phyloP scores from a whole-genome alignment of 495 filamentous ascomycete species.

The Hypoxylon intermedium region DNA sequence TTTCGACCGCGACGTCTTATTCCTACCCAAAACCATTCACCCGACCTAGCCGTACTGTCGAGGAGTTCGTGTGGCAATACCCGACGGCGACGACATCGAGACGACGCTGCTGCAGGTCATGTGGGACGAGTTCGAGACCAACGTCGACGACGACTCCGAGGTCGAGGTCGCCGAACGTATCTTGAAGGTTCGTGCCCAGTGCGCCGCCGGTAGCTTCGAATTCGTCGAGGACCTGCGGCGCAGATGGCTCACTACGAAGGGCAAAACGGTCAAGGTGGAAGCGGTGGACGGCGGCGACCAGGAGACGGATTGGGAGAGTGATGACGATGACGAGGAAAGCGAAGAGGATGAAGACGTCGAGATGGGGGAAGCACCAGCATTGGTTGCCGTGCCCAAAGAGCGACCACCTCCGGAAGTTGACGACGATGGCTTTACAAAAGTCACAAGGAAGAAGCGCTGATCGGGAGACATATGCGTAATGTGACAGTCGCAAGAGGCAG shows the following conservation, averaged over 20 bases:
- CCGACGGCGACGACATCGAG: conserved; percentile 84
- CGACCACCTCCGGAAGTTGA: conserved; percentile 80
- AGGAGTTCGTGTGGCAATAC: no score
- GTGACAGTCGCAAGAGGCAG: conserved; percentile 1
- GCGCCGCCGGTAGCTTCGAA: conserved; percentile 50
- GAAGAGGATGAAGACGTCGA: conserved; percentile 70
- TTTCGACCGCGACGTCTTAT: no score
- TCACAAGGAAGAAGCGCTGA: conserved; percentile 75
- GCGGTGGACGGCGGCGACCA: conserved; percentile 66
- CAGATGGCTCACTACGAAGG: conserved; percentile 66
- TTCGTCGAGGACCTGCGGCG: conserved; percentile 72
- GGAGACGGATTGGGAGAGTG: conserved; percentile 63
- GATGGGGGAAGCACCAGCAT: conserved; percentile 75
- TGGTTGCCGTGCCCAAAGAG: conserved; percentile 65
- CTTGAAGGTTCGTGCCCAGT: conserved; percentile 68
- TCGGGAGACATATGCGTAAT: neutral
- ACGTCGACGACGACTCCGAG: conserved; percentile 86
- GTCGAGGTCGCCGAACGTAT: conserved; percentile 76
- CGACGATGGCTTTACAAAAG: conserved; percentile 94
- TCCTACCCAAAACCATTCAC: no score
- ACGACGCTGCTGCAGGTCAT: conserved; percentile 83
- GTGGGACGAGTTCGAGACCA: conserved; percentile 93
- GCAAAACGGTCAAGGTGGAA: conserved; percentile 63
- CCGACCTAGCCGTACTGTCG: no score
- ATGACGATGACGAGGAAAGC: conserved; percentile 61